Conservation (phyloP, 306 rosid species). For the Corylus avellana region DNA sequence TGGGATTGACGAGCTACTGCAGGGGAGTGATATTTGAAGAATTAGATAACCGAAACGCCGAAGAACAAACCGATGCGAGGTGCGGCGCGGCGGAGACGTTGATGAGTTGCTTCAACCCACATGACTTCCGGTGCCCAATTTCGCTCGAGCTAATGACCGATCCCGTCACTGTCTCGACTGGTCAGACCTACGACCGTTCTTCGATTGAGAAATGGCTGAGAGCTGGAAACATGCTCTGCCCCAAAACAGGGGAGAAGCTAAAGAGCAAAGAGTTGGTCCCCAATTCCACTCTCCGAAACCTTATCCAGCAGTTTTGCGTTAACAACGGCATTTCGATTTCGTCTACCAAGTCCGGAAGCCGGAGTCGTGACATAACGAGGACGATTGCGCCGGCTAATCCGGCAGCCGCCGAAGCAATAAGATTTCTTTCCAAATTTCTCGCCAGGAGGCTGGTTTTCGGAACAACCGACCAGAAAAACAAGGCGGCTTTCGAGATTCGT, state of each 20-base stretch:
- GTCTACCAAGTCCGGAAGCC: constrained; percentile 3
- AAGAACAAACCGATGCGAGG: constrained; percentile 25
- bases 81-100: constrained; percentile 34
- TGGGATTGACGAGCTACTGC: constrained; percentile 59
- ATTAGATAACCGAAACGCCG: constrained; percentile 27
- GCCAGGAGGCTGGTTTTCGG: constrained; percentile 59
- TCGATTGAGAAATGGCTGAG: constrained; percentile 79
- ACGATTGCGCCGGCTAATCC: constrained; percentile 45
- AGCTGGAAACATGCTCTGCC: constrained; percentile 67
- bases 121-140: constrained; percentile 84
- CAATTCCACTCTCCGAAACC: constrained; percentile 48
- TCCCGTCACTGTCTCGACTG: constrained; percentile 85
- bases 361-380: constrained; percentile 34
- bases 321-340: constrained; percentile 45
- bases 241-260: constrained; percentile 82
- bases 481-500: constrained; percentile 78
- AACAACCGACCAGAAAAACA: constrained; percentile 44
- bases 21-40: constrained; percentile 65
- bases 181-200: constrained; percentile 83
- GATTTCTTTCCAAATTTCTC: constrained; percentile 55
- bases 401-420: constrained; percentile 52
- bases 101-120: constrained; percentile 42
- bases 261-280: constrained; percentile 56
- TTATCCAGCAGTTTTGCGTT: constrained; percentile 55
- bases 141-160: constrained; percentile 78